Conservation (phyloP, 2,329 filamentous ascomycete genomes). For the Alternaria conjuncta region DNA sequence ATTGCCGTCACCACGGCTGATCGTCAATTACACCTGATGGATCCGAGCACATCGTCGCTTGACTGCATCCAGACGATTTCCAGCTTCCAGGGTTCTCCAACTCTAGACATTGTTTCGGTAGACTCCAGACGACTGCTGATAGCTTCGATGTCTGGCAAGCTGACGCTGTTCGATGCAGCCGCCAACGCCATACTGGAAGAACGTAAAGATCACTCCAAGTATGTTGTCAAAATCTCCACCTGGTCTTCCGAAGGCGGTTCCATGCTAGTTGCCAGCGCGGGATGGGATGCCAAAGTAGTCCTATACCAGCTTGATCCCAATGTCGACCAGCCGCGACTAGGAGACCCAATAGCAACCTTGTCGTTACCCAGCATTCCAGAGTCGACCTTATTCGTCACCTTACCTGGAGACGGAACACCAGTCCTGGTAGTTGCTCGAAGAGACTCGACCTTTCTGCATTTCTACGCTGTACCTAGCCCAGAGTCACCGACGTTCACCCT, state of each 20-base stretch:
- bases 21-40: slow-evolving; percentile 56
- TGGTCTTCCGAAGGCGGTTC: slow-evolving; percentile 41
- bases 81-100: slow-evolving; percentile 59
- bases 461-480: slow-evolving; percentile 53
- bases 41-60: slow-evolving; percentile 40
- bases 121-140: slow-evolving; percentile 56
- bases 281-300: slow-evolving; percentile 65
- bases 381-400: slow-evolving; percentile 60
- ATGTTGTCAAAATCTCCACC: slow-evolving; percentile 60
- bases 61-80: slow-evolving; percentile 46
- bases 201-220: slow-evolving; percentile 65
- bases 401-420: slow-evolving; percentile 54
- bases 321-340: slow-evolving; percentile 36
- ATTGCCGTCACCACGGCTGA: slow-evolving; percentile 48
- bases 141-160: slow-evolving; percentile 65
- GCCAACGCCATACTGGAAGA: slow-evolving; percentile 52
- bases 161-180: slow-evolving; percentile 56
- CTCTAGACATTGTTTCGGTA: slow-evolving; percentile 59
- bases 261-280: slow-evolving; percentile 60
- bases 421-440: slow-evolving; percentile 62
- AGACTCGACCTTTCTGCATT: slow-evolving; percentile 66
- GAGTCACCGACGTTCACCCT: slow-evolving; percentile 34
- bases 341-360: slow-evolving; percentile 52
- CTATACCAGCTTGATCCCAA: slow-evolving; percentile 54
- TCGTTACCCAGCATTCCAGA: slow-evolving; percentile 62